Base-by-base conservation (phyloP, 768 basidiomycete genomes). In the Hericium coralloides region DNA sequence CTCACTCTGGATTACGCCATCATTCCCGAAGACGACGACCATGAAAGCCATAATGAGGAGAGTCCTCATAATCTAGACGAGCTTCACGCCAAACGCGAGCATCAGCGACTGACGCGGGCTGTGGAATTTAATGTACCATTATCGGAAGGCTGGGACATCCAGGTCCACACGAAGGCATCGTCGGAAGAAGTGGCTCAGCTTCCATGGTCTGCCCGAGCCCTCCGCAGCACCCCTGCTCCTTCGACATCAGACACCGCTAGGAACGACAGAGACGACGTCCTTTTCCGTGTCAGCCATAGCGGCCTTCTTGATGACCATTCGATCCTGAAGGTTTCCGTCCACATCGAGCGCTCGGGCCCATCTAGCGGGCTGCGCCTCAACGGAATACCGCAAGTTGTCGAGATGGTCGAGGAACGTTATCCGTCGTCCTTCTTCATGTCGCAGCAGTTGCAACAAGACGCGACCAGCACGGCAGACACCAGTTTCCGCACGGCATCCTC, bases 131-230 rank as follows among this genome's bases (percentile, higher is more conserved):
- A 83, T n/a, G 69, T 98, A 36, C 89, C 91, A 3, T 76, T 81
- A 1, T 72, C 76, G 17, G 84, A 87, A 59, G 88, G 91, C 25
- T 98, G 91, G 93, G 92, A 93, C 63, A 80, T 94, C 1, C 91
- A 87, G 63, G 74, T 95, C 25, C 78, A 85, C 4, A 82, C 83
- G 26, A 85, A 80, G 66, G 87, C 85, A 6, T 86, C 88, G 1
- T 86, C 84, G 0, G 82, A 85, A 37, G 82, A 80, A 55, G 83
- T 87, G 9, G 83, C 88, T 63, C 74, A 76, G 52, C 76, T 89
- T 17, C 89, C 88, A 2, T 93, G 91, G 90, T 78, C 80, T 8
- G 79, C 79, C 36, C 75, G 73, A 55, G 85, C 85, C 1, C 76
- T 76, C 38, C 80, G 80, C 54, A 74, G 75, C 41, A 68, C 66